Base-by-base conservation (phyloP, 805 yeast genomes). In the Yamadazyma philogaea region DNA sequence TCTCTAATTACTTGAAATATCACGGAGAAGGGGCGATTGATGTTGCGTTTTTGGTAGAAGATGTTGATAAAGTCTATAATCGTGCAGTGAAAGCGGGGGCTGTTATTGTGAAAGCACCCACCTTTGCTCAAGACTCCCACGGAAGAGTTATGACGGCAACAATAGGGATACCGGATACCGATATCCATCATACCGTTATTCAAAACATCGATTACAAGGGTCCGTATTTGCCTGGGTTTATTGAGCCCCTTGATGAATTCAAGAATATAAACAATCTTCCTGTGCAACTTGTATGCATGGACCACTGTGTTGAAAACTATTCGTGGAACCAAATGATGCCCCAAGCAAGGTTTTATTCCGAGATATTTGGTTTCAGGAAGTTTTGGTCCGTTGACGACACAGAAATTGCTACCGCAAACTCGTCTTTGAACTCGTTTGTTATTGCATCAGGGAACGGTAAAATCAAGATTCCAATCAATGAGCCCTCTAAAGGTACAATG, bases 11-110 rank as follows among this genome's bases (percentile, higher is more conserved):
- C 48, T 49, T 66, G 11, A 46, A 49, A 10, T 44, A 52, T 4
- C 96, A 87, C 59, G 91, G 95, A 1, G 90, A 85, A 55, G 85
- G 87, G 4, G 87, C 87, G n/a, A 78, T 78, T 57, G 93, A 87
- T 54, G 78, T 87, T 8, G 76, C 87, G 0, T 82, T 87, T 51
- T 56, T 55, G n/a, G 91, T 85, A 0, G 64, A 61, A 4, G 66
- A 81, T 50, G 78, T 78, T 10, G 71, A 64, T 3, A 48, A 49
- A 1, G 68, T 75, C 2, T 82, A 59, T 47, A 47, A 57, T 1
- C 61, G 61, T 30, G 86, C 91, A 0, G 50, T 77, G 2, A 35
- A 48, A 2, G 65, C 65, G 14, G 90, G 90, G 1, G 90, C 84
- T 1, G 54, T 53, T 22, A 46, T 68, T 0, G 43, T 61, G 4